Evolutionary conservation across 192 early-diverging fungal species (phyloP).

Genomic region (Coemansia guatemalensis): DNA sequence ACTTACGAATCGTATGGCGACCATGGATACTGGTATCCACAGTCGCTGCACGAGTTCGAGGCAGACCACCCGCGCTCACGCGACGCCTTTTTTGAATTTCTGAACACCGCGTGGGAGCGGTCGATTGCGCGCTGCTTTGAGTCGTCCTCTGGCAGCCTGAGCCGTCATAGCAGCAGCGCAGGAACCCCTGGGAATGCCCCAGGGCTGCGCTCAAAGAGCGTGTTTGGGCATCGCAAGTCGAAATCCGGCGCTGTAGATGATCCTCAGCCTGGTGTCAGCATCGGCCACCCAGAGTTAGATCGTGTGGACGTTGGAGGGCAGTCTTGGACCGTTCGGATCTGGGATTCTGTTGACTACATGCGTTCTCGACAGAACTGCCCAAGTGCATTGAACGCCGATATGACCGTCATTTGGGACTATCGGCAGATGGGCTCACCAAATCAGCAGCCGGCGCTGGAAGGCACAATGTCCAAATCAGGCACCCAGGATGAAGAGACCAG

Average conservation of each 20-base stretch:
- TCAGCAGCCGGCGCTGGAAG: not conserved
- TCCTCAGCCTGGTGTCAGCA: not conserved
- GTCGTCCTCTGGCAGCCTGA: slow-evolving; percentile 18
- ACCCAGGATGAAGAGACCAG: not conserved
- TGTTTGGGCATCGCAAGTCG: slow-evolving; percentile 21
- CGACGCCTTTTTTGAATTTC: slow-evolving; percentile 49
- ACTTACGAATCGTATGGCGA: slow-evolving; percentile 50
- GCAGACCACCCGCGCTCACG: slow-evolving; percentile 38
- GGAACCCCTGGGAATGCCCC: slow-evolving; percentile 3
- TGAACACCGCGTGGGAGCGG: slow-evolving; percentile 52
- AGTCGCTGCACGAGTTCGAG: slow-evolving; percentile 55
- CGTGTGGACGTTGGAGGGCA: slow-evolving; percentile 54
- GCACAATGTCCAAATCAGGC: not conserved
- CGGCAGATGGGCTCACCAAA: slow-evolving; percentile 24
- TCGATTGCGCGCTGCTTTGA: slow-evolving; percentile 47
- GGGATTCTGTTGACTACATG: slow-evolving; percentile 43
- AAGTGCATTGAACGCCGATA: slow-evolving; percentile 34
- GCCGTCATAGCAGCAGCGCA: slow-evolving; percentile 42
- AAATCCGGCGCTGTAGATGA: slow-evolving; percentile 14
- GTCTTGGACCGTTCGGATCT: slow-evolving; percentile 51
- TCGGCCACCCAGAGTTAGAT: slow-evolving; percentile 50
- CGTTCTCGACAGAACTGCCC: slow-evolving; percentile 34
- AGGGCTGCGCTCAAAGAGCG: slow-evolving; percentile 2
- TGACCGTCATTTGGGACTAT: slow-evolving; percentile 54
- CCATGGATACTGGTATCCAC: slow-evolving; percentile 53